Conservation (phyloP, 345 rosid species). For the Moricandia moricandioides region DNA sequence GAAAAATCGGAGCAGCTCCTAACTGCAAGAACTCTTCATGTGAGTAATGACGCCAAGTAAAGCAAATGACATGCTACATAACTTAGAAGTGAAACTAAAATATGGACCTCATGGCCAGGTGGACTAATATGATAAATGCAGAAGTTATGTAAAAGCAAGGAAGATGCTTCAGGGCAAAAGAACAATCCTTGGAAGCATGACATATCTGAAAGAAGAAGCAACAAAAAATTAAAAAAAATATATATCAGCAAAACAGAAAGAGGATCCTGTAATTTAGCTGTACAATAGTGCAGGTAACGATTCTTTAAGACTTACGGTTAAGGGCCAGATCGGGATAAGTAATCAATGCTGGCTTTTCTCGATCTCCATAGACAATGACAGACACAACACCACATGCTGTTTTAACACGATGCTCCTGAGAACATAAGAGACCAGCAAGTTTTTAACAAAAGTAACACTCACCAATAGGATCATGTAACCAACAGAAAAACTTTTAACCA, state of each 20-base stretch:
- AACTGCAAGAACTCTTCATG: slow-evolving; percentile 82
- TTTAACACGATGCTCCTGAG: slow-evolving; percentile 74
- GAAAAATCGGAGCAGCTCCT: slow-evolving; percentile 72
- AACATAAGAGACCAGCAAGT: slow-evolving; percentile 23
- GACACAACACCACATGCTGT: slow-evolving; percentile 76
- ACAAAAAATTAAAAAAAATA: neutral
- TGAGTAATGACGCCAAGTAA: slow-evolving; percentile 2
- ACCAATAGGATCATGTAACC: neutral
- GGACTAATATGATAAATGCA: slow-evolving; percentile 94
- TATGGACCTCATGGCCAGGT: slow-evolving; percentile 97
- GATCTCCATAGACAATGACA: slow-evolving; percentile 80
- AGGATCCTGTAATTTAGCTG: slow-evolving; percentile 1
- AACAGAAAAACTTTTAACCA: slow-evolving; percentile 1
- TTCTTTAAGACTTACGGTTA: slow-evolving; percentile 53
- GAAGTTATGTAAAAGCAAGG: slow-evolving; percentile 90
- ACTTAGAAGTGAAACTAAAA: slow-evolving; percentile 37
- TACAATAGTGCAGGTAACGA: neutral
- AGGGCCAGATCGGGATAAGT: slow-evolving; percentile 92
- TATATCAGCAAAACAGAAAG: slow-evolving; percentile 2
- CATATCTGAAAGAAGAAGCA: slow-evolving; percentile 55
- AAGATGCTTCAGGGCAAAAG: slow-evolving; percentile 94
- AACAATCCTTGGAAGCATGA: slow-evolving; percentile 94
- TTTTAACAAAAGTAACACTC: neutral
- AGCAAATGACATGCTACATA: neutral
- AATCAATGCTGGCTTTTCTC: slow-evolving; percentile 78